These are phyloP conservation scores for Luzula sylvatica DNA, from an alignment of 176 grass and related monocot species.

Conservation along the genomic window DNA sequence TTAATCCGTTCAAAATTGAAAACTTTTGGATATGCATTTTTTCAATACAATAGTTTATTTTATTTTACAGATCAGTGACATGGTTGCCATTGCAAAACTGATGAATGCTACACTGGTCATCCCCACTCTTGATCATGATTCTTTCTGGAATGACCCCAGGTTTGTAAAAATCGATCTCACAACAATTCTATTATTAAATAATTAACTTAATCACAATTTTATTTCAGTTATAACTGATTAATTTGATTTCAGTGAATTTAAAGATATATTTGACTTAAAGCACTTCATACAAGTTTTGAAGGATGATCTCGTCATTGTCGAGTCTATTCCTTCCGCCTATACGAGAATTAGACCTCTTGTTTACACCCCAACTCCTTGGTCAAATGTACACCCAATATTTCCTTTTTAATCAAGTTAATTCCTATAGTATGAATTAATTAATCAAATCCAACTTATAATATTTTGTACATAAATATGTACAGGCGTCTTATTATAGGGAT, in stretches of 20 bases:
- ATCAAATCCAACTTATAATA: neutral
- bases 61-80: constrained; percentile 59
- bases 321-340: constrained; percentile 47
- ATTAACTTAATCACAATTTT: too few relatives aligned
- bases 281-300: constrained; percentile 51
- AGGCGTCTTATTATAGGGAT: constrained; percentile 75
- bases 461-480: constrained; percentile 2
- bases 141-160: constrained; percentile 79
- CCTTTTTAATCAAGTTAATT: too few relatives aligned
- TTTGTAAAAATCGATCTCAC: constrained; percentile 18
- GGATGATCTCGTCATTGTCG: constrained; percentile 43
- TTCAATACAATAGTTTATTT: constrained; percentile 1
- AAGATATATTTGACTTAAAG: constrained; percentile 71
- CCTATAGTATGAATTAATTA: too few relatives aligned
- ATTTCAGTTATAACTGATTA: neutral
- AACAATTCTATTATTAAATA: neutral
- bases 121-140: constrained; percentile 69
- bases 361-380: constrained; percentile 52
- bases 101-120: constrained; percentile 76
- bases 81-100: constrained; percentile 70
- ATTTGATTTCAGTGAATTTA: constrained; percentile 46
- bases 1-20: neutral
- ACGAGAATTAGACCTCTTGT: constrained; percentile 27
- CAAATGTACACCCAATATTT: constrained; percentile 43
- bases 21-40: too few relatives aligned